phyloP scores from a whole-genome alignment of 768 basidiomycete genomes.

The Psilocybe azurescens region DNA sequence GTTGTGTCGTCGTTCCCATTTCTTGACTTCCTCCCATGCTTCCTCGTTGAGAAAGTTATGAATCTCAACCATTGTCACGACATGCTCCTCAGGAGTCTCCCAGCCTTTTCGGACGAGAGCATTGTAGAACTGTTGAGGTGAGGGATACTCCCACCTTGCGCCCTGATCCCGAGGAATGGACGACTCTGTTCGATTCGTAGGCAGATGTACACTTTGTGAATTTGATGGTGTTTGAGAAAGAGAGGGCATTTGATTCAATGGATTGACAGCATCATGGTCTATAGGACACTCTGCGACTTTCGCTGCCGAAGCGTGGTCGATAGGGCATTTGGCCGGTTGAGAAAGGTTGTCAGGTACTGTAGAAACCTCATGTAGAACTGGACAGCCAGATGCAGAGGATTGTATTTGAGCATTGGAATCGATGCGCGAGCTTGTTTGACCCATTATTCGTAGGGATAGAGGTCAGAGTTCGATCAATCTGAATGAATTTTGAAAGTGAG shows the following conservation, averaged over 20 bases:
- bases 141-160: constrained; percentile 91
- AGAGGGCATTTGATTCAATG: constrained; percentile 88
- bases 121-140: constrained; percentile 98
- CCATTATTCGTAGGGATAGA: constrained; percentile 32
- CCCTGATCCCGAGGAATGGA: constrained; percentile 79
- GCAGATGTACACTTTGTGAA: constrained; percentile 62
- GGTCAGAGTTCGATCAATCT: neutral
- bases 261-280: constrained; percentile 64
- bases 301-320: constrained; percentile 41
- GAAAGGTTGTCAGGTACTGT: constrained; percentile 20
- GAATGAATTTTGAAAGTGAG: no score
- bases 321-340: constrained; percentile 44
- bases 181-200: constrained; percentile 76
- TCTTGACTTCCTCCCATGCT: constrained; percentile 94
- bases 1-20: constrained; percentile 82
- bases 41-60: constrained; percentile 98
- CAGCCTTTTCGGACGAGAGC: constrained; percentile 95
- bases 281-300: constrained; percentile 65
- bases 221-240: constrained; percentile 73
- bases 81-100: constrained; percentile 96
- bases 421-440: constrained; percentile 51
- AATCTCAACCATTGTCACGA: constrained; percentile 97
- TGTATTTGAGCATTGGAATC: constrained; percentile 19
- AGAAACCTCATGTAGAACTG: constrained; percentile 47
- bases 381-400: constrained; percentile 38